Evolutionary conservation across 139 green algal genomes (phyloP).

Genomic region (Coccomyxa sp.): DNA sequence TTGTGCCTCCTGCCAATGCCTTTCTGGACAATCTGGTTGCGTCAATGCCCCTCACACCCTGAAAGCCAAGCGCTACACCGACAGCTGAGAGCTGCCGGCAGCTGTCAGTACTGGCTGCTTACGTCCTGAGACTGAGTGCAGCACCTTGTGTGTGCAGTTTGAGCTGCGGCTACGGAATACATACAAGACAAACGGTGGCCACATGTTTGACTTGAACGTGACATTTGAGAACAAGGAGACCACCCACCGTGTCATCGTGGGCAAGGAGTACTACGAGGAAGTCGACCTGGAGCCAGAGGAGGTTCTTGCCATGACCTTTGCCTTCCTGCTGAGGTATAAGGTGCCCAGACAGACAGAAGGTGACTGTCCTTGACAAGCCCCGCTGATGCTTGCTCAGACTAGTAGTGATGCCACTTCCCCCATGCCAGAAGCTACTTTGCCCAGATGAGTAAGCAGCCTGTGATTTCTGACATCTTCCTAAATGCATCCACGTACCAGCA

Average conservation of each 20-base stretch:
- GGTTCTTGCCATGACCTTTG: constrained; percentile 50
- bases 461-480: neutral
- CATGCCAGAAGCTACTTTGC: neutral
- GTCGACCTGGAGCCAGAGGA: constrained; percentile 42
- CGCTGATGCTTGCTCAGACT: too few species aligned
- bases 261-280: constrained; percentile 64
- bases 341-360: constrained; percentile 41
- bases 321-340: constrained; percentile 56
- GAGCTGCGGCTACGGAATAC: constrained; percentile 21
- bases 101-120: too few species aligned
- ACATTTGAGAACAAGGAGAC: constrained; percentile 68
- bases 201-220: constrained; percentile 71
- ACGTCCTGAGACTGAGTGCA: too few species aligned
- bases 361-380: too few species aligned
- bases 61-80: too few species aligned
- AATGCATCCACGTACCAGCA: neutral
- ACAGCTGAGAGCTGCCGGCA: too few species aligned
- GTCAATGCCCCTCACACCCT: too few species aligned
- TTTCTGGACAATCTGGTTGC: too few species aligned
- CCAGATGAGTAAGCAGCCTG: neutral
- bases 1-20: too few species aligned
- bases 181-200: constrained; percentile 74
- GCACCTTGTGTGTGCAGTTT: too few species aligned
- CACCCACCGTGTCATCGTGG: constrained; percentile 64
- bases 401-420: too few species aligned